Percentiles rank a stretch among this genome's conserved stretches.
phyloP scores from a whole-genome alignment of 164 flowering plant species.

The Kalanchoe fedtschenkoi region DNA sequence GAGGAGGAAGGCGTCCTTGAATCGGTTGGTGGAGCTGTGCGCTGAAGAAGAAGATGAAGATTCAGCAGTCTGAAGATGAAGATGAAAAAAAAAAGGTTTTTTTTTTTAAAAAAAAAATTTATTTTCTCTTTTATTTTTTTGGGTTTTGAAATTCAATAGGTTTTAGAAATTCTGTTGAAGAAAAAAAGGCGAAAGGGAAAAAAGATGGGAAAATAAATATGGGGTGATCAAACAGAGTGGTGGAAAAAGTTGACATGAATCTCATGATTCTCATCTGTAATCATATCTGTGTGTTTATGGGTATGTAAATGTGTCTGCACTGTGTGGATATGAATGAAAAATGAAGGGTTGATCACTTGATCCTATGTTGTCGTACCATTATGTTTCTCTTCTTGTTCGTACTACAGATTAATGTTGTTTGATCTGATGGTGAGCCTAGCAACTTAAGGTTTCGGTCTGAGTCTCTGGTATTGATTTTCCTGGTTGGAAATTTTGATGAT shows the following conservation, averaged over 20 bases:
- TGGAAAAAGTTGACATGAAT: neutral
- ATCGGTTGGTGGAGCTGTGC: neutral
- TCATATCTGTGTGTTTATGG: neutral
- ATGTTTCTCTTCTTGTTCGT: neutral
- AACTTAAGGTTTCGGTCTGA: neutral
- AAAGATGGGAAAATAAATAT: neutral
- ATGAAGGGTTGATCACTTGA: neutral
- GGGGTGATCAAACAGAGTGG: too few relatives aligned
- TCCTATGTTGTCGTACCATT: too few relatives aligned
- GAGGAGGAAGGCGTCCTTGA: neutral
- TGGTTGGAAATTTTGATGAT: too few relatives aligned
- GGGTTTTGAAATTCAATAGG: neutral
- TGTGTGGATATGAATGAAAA: neutral
- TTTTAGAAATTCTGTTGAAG: too few relatives aligned
- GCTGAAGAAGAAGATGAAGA: conserved; percentile 3
- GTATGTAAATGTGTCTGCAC: neutral
- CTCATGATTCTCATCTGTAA: neutral
- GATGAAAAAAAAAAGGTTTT: neutral
- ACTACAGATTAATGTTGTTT: too few relatives aligned
- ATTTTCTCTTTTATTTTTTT: too few relatives aligned
- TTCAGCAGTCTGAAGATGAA: neutral
- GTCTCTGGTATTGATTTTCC: too few relatives aligned
- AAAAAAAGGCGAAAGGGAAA: too few relatives aligned
- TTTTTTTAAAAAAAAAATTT: neutral
- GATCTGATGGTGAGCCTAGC: neutral